Conservation (phyloP, 306 rosid genomes). For the Spatholobus suberectus region DNA sequence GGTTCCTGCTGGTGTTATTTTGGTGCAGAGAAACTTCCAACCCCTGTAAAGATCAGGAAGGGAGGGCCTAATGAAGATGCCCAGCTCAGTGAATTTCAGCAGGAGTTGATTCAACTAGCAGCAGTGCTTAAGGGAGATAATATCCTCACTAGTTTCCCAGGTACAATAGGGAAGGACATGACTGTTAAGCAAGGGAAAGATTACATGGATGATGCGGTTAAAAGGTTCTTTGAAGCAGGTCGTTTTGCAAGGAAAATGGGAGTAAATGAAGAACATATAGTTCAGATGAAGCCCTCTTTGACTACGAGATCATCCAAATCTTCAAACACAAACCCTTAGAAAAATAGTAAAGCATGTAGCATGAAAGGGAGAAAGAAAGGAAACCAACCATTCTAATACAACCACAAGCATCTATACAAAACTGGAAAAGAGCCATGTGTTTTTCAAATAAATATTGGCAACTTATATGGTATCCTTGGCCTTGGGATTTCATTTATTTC, state of each 20-base stretch:
- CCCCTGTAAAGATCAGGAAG: constrained; percentile 58
- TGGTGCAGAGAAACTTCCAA: constrained; percentile 67
- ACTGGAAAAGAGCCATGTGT: neutral
- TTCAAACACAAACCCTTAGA: constrained; percentile 43
- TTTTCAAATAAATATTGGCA: neutral
- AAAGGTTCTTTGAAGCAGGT: constrained; percentile 76
- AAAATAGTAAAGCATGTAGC: neutral
- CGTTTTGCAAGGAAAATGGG: constrained; percentile 80
- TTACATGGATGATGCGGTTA: constrained; percentile 72
- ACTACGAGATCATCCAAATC: constrained; percentile 64
- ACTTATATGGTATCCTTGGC: neutral
- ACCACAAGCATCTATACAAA: neutral
- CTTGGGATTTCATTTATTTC: neutral
- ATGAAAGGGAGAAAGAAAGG: neutral
- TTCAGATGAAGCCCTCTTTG: constrained; percentile 91
- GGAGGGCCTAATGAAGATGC: constrained; percentile 65
- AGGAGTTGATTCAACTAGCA: constrained; percentile 78
- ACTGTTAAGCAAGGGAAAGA: constrained; percentile 77
- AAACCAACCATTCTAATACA: neutral
- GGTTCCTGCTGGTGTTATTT: constrained; percentile 12
- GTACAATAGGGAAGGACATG: constrained; percentile 65
- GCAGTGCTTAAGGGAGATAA: constrained; percentile 82
- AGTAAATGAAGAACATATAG: constrained; percentile 72
- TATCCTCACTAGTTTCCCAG: constrained; percentile 70
- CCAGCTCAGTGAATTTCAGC: constrained; percentile 76